Percentiles rank a stretch among this genome's conserved stretches.
These are phyloP conservation scores for Cucurbita maxima DNA, from an alignment of 306 rosid genomes.

Conservation along the genomic window DNA sequence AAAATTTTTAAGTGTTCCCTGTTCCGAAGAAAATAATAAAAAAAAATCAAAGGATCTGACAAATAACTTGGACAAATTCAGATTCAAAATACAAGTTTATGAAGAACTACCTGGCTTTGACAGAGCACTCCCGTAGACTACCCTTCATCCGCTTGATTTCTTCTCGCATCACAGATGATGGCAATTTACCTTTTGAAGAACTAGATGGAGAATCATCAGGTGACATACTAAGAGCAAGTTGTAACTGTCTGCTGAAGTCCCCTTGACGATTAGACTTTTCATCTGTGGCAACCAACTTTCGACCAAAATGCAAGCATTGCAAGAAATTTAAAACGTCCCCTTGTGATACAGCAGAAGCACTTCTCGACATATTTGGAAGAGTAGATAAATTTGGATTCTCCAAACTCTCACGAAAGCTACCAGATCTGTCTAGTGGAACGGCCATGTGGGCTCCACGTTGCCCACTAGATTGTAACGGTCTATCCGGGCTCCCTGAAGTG, in stretches of 20 bases:
- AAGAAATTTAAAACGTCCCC: constrained; percentile 61
- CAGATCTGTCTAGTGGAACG: constrained; percentile 67
- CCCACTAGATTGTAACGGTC: constrained; percentile 63
- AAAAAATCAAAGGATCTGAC: constrained; percentile 20
- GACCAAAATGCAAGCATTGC: constrained; percentile 52
- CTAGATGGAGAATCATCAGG: constrained; percentile 76
- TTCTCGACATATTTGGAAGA: constrained; percentile 79
- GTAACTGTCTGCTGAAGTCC: constrained; percentile 52
- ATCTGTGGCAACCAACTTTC: constrained; percentile 51
- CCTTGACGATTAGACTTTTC: constrained; percentile 56
- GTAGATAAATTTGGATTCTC: constrained; percentile 75
- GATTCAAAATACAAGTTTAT: constrained; percentile 18
- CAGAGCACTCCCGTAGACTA: constrained; percentile 31
- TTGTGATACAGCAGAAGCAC: constrained; percentile 44
- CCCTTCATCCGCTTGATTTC: constrained; percentile 56
- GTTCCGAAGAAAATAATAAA: not conserved
- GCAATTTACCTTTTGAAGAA: constrained; percentile 65
- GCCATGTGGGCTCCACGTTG: constrained; percentile 95
- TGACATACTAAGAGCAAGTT: constrained; percentile 57
- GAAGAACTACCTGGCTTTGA: constrained; percentile 76
- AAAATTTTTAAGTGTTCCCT: constrained; percentile 73
- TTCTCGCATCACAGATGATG: constrained; percentile 47
- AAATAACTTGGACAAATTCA: constrained; percentile 9
- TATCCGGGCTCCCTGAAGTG: constrained; percentile 82
- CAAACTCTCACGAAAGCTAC: constrained; percentile 76